These are phyloP conservation scores for Penstemon barbatus DNA, from an alignment of 257 asterid species.

Conservation along the genomic window DNA sequence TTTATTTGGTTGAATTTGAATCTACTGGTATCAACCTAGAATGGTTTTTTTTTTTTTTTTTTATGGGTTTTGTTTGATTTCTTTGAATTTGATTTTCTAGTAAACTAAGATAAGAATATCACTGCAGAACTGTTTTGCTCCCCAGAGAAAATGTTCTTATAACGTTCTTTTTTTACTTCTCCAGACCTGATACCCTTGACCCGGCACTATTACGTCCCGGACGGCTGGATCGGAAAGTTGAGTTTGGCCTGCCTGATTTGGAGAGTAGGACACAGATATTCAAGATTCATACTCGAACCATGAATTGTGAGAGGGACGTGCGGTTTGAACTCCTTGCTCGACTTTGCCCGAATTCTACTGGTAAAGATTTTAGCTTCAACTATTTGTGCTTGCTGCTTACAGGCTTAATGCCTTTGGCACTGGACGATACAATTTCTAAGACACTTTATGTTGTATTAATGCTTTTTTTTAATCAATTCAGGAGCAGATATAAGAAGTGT, in stretches of 20 bases:
- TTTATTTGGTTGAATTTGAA: background rate
- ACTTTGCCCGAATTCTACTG: constrained; percentile 94
- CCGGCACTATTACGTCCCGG: constrained; percentile 96
- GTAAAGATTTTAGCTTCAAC: constrained; percentile 35
- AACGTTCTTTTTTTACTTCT: constrained; percentile 13
- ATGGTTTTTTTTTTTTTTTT: background rate
- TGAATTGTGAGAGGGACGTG: constrained; percentile 80
- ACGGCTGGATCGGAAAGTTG: constrained; percentile 88
- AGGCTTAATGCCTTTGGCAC: background rate
- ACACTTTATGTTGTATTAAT: background rate
- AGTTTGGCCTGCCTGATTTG: constrained; percentile 92
- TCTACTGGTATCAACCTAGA: background rate
- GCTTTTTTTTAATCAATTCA: constrained; percentile 18
- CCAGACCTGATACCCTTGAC: constrained; percentile 94
- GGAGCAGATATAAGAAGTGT: constrained; percentile 96
- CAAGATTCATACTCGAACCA: constrained; percentile 77
- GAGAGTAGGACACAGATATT: constrained; percentile 81
- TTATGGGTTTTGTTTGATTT: background rate
- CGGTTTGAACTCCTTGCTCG: constrained; percentile 88
- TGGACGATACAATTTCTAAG: background rate
- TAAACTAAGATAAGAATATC: background rate
- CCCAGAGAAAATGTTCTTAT: background rate
- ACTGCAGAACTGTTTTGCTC: background rate
- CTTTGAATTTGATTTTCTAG: background rate
- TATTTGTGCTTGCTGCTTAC: background rate